A percentile compares a stretch with the other conserved stretches of the same genome.
These are phyloP conservation scores for Colletotrichum sp. DNA, from an alignment of 2,329 filamentous ascomycete genomes.

Conservation along the genomic window DNA sequence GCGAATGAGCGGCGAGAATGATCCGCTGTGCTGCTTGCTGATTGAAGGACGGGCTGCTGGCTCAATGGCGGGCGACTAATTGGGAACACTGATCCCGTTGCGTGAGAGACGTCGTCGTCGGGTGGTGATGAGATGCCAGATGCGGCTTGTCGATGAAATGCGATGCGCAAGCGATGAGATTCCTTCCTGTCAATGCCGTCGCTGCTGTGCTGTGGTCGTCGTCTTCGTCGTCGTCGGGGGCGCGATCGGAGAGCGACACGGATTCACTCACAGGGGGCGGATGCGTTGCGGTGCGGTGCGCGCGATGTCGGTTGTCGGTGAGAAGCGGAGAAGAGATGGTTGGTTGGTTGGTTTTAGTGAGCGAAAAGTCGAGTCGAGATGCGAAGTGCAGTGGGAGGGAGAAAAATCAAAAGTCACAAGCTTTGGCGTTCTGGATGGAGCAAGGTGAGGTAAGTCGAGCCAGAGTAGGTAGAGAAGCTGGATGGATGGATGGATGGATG, in stretches of 20 bases:
- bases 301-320: not conserved
- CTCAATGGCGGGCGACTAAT: not conserved
- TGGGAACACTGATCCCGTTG: not conserved
- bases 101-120: not conserved
- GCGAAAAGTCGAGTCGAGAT: constrained; percentile 6
- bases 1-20: not conserved
- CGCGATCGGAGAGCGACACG: not conserved
- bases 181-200: not conserved
- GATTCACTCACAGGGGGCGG: not conserved
- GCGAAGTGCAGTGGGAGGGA: not conserved
- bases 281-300: not conserved
- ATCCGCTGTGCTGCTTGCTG: not conserved
- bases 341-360: not conserved
- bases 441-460: not conserved
- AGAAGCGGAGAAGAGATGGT: not conserved
- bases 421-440: not conserved
- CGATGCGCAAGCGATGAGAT: not conserved
- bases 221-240: not conserved
- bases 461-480: not conserved
- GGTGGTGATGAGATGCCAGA: not conserved
- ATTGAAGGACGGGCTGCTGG: not conserved
- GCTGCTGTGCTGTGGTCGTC: not conserved
- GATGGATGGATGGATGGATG: not conserved
- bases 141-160: not conserved
- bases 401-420: constrained; percentile 3